Evolutionary conservation across 169 alveolate species (phyloP), one percentile per base, ranked within the genome.

Genomic region (Cryptosporidium muris): DNA sequence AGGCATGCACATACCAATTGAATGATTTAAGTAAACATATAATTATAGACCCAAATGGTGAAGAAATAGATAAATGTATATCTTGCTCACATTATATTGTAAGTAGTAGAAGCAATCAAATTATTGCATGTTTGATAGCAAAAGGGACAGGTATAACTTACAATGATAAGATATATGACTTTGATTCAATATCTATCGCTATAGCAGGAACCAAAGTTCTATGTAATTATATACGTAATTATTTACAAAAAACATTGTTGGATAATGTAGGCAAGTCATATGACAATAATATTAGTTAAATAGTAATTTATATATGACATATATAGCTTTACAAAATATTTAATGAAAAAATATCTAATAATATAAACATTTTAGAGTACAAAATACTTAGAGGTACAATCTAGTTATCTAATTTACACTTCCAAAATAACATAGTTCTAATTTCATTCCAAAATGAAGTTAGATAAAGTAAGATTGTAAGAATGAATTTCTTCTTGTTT

Each of bases 401-500:
- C 9, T 53, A 5, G 34, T 49, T 9, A 49, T 9, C 34, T 16
- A 37, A 53, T 37, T 53, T 37, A 7, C 9, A 53, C n/a, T 9
- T 53, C 63, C 14, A 25, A 16, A 25, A 25, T 53, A 53, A 37
- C 63, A 16, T 5, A 7, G 63, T 4, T 49, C 11, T 16, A 53
- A 53, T 4, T 58, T 37, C 60, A 74, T 63, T 74, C 85, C 25
- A 74, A 74, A 43, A 74, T 74, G 42, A 58, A 74, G 54, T 74
- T 63, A 58, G 85, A 74, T 40, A 56, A 16, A 6, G n/a, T 63
- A 12, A 74, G 90, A 7, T 80, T 88, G 95, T 94, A 92, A 47
- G 92, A 82, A 9, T 90, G 94, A 56, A 96, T 81, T 88, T 97
- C 98, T 49, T 95, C 97, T 36, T 95, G 95, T 65, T 92, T 92